Base-by-base conservation (phyloP, 2,329 filamentous ascomycete species). In the Neonectria sp. region DNA sequence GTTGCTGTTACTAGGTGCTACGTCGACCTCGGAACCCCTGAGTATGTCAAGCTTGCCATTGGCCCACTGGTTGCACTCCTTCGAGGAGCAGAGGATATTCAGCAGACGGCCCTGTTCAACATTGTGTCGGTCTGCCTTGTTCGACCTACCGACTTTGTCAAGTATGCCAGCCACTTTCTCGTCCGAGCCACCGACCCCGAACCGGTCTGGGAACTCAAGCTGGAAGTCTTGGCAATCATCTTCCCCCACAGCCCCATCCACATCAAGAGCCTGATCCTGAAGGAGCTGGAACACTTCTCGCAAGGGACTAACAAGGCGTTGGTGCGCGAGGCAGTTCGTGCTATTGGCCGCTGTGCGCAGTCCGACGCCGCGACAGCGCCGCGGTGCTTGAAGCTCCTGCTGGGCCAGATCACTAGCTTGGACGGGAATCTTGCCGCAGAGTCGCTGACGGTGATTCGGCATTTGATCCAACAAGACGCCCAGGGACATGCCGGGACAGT, bases 261-360 rank as follows among this genome's bases (percentile, higher is more conserved):
- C 66, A 85, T 93, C 66, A 97, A 97, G 80, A 93, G 93, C 63
- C 86, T 99, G 7, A 94, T 98, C 52, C 86, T 99, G 57, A 95
- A 93, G 71, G 96, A 99, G 78, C 87, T 99, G 6, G 95, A 97
- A 76, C 95, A 98, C 82, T 98, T 98, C 80, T 94, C 93, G 0
- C 90, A 92, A 67, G 91, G 89, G 5, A 85, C 79, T 0, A 91
- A 97, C 78, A 90, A 92, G 68, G 88, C 90, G 1, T 86, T 98
- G 12, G 93, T 98, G 33, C 91, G 93, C 29, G 95, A 98, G 78
- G 93, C 95, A 43, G 95, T 99, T 4, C 89, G 95, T 27, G 95
- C 96, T 6, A 97, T 99, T 73, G 96, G 96, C 1, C 90, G 96
- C 45, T 99, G 96, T 79, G 95, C 96, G 6, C 95, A 97, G 78